Evolutionary conservation across 371 early-diverging fungal species (phyloP), one percentile per base, ranked within the genome.

Genomic region (Rhizopus arrhizus): DNA sequence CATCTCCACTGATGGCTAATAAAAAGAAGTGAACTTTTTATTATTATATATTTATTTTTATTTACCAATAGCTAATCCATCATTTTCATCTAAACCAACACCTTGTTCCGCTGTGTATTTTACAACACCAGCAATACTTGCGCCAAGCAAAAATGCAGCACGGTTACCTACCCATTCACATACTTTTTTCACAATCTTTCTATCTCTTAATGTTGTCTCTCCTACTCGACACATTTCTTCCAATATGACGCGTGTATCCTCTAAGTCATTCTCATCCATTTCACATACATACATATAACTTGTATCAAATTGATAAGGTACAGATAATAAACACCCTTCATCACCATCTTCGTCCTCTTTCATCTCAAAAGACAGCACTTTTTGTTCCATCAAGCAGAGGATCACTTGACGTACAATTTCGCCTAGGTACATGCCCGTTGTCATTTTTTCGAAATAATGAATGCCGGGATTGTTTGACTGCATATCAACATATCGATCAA

Each of bases 361-460:
- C 4, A 59, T 64, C 40, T 88, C 89, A 41, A 70, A 68, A 38
- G 90, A 89, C 22, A 95, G 64, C 16, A 87, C 74, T 29, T 83
- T 85, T 59, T 77, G 83, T 50, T 88, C 83, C 35, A 88, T 80
- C 33, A 94, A 82, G 60, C 93, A 86, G 22, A 92, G 74, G 16
- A 91, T 62, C 35, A 89, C 85, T 58, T 85, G 81, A 40, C 97
- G 90, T 34, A 85, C 86, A 38, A 97, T 80, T 73, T 97, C 97
- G 49, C 96, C 95, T 16, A 97, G 78, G 73, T 95, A 97, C 82
- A 93, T 86, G 32, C 97, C 96, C 22, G 92, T 88, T 12, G 94
- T 89, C 89, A 95, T 89, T 74, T 97, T 96, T 69, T 95, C 96
- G 70, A 92, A 93, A 46, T 85, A 82, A 66, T 95, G 94, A 62